Evolutionary conservation across 305 asterid genomes (phyloP).

Genomic region (Stenogyne calaminthoides): DNA sequence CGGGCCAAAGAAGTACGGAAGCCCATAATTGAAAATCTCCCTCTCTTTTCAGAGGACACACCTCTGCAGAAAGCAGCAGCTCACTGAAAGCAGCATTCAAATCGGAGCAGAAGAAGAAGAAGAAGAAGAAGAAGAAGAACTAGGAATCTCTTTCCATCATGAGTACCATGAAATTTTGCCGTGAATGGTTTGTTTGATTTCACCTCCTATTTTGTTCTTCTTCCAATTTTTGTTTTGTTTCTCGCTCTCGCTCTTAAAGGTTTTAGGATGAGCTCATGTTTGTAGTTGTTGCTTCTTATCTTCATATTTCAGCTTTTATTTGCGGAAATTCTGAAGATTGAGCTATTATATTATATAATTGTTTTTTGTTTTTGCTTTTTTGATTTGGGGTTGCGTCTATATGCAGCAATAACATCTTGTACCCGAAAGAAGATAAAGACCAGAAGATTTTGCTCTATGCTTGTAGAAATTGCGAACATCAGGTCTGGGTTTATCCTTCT

Average conservation of each 20-base stretch:
- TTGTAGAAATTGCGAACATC: constrained; percentile 94
- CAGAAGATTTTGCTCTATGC: constrained; percentile 89
- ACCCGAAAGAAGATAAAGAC: constrained; percentile 97
- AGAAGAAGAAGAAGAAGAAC: not conserved
- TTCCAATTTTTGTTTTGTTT: not conserved
- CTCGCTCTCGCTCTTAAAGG: not conserved
- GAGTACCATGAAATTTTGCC: constrained; percentile 99
- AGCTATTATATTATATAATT: not conserved
- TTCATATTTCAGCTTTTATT: not conserved
- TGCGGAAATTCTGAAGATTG: not conserved
- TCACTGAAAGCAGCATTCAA: not conserved
- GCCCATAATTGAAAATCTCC: constrained; percentile 8
- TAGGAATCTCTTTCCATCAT: constrained; percentile 39
- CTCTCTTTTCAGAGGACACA: not conserved
- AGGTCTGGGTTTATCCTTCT: constrained; percentile 40
- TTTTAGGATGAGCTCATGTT: not conserved
- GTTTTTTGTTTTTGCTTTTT: not conserved
- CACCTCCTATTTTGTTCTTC: not conserved
- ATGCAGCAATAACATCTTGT: constrained; percentile 87
- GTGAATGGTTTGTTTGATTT: constrained; percentile 77
- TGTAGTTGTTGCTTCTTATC: not conserved
- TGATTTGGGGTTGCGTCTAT: not conserved
- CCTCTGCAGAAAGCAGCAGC: not conserved
- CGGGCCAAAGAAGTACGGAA: not conserved
- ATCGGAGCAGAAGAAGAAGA: constrained; percentile 52